Evolutionary conservation across 176 grass and related monocot species (phyloP).

Genomic region (Luzula sylvatica): DNA sequence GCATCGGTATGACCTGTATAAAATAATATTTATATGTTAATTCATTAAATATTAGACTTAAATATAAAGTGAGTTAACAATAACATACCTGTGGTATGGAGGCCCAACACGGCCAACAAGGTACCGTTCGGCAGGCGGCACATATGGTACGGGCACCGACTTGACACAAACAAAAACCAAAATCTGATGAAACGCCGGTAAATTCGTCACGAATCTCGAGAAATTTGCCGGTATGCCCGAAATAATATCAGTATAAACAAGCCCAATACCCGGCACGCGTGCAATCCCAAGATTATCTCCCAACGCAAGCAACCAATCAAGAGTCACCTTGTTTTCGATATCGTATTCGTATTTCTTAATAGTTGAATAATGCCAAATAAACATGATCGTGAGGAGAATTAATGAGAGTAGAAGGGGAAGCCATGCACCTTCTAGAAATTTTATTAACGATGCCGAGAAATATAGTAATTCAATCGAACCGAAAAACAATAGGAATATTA

Average conservation of each 20-base stretch:
- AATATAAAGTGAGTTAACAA: neutral
- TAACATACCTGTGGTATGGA: constrained; percentile 34
- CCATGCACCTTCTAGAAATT: constrained; percentile 95
- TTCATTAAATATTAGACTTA: neutral
- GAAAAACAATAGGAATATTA: constrained; percentile 77
- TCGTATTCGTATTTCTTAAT: constrained; percentile 98
- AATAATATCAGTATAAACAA: constrained; percentile 88
- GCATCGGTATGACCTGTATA: constrained; percentile 61
- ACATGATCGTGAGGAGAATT: constrained; percentile 74
- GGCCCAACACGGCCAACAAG: constrained; percentile 85
- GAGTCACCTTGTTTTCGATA: constrained; percentile 86
- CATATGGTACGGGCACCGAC: constrained; percentile 69
- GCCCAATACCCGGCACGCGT: constrained; percentile 84
- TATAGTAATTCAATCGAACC: constrained; percentile 80
- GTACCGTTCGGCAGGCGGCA: constrained; percentile 76
- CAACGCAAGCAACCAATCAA: constrained; percentile 90
- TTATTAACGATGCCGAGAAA: constrained; percentile 95
- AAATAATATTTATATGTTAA: neutral
- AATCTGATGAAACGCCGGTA: constrained; percentile 78
- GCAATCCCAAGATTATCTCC: constrained; percentile 91
- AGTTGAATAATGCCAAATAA: constrained; percentile 84
- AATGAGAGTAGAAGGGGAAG: constrained; percentile 75
- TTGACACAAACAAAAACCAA: constrained; percentile 96
- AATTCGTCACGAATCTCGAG: constrained; percentile 94
- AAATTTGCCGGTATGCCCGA: constrained; percentile 91